Conservation (phyloP, 1,284 basidiomycete genomes). For the Sanghuangporus weigelae region DNA sequence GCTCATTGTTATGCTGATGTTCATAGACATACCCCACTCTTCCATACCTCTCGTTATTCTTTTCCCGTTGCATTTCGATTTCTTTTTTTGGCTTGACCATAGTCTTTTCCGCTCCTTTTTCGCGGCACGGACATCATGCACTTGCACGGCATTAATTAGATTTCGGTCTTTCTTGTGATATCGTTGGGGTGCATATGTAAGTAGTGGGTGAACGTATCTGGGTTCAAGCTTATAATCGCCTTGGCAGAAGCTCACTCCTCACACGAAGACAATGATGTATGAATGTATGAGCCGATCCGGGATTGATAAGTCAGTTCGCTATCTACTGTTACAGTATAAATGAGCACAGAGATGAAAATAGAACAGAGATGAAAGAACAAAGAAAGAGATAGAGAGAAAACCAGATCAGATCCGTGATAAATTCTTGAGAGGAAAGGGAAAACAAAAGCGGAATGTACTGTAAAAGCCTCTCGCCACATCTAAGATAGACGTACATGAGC, state of each 20-base stretch:
- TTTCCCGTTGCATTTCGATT: background rate
- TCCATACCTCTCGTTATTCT: background rate
- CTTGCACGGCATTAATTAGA: background rate
- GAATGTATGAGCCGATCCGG: background rate
- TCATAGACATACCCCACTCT: background rate
- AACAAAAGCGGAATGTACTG: background rate
- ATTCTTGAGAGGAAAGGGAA: background rate
- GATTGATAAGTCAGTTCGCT: background rate
- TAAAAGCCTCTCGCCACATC: background rate
- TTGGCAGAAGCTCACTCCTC: too few relatives aligned
- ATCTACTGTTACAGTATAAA: slow-evolving; percentile 1
- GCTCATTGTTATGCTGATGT: background rate
- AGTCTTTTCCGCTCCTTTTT: background rate
- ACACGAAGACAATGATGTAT: too few relatives aligned
- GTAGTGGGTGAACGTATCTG: too few relatives aligned
- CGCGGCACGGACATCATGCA: background rate
- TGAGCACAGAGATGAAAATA: background rate
- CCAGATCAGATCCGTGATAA: background rate
- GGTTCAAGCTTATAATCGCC: too few relatives aligned
- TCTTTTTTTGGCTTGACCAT: background rate
- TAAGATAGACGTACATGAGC: too few relatives aligned
- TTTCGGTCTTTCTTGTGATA: background rate
- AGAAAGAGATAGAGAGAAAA: background rate
- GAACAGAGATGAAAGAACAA: background rate
- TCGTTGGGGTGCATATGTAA: too few relatives aligned